A percentile compares a stretch with the other conserved stretches of the same genome.
Evolutionary conservation across 345 rosid species (phyloP).

Genomic region (Durio zibethinus): DNA sequence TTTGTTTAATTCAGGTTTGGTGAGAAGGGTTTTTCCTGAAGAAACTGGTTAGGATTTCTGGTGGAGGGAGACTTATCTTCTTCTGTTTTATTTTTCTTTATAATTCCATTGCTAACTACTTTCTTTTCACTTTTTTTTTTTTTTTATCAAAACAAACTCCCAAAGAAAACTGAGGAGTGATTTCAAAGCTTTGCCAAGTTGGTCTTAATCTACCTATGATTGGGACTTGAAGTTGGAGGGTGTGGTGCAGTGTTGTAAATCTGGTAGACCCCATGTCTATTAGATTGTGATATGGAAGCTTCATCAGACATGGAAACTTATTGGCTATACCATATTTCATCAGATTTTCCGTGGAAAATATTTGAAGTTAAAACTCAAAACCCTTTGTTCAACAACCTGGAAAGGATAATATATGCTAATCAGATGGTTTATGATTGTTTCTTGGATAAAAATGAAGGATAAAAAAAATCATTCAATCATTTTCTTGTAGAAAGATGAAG

Average conservation of each 20-base stretch:
- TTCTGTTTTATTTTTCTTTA: slow-evolving; percentile 16
- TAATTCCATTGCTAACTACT: slow-evolving; percentile 30
- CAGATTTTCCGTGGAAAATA: too few species aligned
- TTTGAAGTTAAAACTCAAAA: background rate
- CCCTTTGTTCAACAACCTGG: background rate
- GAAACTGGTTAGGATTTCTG: slow-evolving; percentile 41
- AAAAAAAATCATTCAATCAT: background rate
- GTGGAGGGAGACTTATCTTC: slow-evolving; percentile 50
- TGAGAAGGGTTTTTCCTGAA: slow-evolving; percentile 57
- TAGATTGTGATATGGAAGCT: slow-evolving; percentile 14
- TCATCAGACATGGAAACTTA: background rate
- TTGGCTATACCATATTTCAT: background rate
- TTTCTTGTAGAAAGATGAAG: background rate
- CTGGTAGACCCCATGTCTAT: background rate
- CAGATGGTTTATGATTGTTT: slow-evolving; percentile 6
- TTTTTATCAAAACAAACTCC: background rate
- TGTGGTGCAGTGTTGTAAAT: background rate
- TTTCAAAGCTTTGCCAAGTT: slow-evolving; percentile 32
- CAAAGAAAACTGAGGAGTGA: slow-evolving; percentile 26
- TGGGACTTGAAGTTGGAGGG: background rate
- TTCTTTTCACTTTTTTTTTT: background rate
- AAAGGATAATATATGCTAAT: background rate
- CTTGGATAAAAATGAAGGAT: background rate
- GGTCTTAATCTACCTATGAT: slow-evolving; percentile 24
- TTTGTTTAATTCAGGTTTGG: slow-evolving; percentile 54